Evolutionary conservation across 1,284 basidiomycete genomes (phyloP).

Genomic region (Leucoagaricus sp.): DNA sequence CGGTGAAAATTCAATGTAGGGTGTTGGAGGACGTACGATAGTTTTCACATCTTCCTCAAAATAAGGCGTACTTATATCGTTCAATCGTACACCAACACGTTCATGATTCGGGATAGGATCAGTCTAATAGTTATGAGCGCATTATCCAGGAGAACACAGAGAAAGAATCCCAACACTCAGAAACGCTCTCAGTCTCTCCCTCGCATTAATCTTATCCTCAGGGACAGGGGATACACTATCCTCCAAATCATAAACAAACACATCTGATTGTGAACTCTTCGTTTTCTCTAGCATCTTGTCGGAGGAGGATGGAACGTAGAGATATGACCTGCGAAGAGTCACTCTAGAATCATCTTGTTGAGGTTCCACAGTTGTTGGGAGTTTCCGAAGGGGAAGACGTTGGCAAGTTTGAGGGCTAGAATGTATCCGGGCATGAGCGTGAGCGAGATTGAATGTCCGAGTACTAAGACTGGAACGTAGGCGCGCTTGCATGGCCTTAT

Average conservation of each 20-base stretch:
- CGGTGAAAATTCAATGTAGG: too few relatives aligned
- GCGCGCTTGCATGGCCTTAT: background rate
- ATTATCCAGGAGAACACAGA: too few relatives aligned
- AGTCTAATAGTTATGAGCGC: background rate
- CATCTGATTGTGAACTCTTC: constrained; percentile 61
- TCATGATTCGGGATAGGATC: constrained; percentile 3
- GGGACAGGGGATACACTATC: constrained; percentile 74
- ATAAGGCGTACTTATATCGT: constrained; percentile 71
- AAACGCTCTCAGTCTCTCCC: constrained; percentile 59
- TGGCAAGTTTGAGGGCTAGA: background rate
- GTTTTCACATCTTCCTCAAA: constrained; percentile 71
- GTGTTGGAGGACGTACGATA: constrained; percentile 48
- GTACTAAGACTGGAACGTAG: background rate
- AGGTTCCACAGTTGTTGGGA: background rate
- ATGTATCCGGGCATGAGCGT: background rate
- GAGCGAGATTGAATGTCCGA: too few relatives aligned
- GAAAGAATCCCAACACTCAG: constrained; percentile 48
- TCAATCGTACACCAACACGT: constrained; percentile 71
- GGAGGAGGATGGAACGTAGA: constrained; percentile 78
- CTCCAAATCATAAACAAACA: constrained; percentile 85
- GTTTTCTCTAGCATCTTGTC: constrained; percentile 84
- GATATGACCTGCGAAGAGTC: constrained; percentile 56
- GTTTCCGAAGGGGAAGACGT: background rate
- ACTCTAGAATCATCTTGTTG: constrained; percentile 15
- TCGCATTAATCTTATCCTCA: constrained; percentile 62